Conservation (phyloP, 495 filamentous ascomycete genomes). For the Penicillium malachiteum region DNA sequence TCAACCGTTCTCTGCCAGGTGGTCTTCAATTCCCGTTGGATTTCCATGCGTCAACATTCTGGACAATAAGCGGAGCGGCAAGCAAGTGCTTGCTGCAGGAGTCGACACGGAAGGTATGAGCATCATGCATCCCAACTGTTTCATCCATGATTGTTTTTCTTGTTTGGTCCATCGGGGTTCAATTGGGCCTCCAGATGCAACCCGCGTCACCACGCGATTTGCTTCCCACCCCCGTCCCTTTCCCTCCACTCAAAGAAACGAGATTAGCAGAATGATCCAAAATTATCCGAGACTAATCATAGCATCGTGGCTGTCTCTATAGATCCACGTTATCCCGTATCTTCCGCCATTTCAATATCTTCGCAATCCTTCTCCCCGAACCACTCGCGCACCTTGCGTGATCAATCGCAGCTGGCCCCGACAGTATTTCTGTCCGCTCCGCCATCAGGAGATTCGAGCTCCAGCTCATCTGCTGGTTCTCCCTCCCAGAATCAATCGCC, state of each 20-base stretch:
- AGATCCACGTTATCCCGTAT: conserved; percentile 45
- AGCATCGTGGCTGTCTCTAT: conserved; percentile 13
- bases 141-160: not conserved
- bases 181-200: conserved; percentile 10
- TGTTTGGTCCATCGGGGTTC: not conserved
- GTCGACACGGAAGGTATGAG: conserved; percentile 53
- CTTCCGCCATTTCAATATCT: conserved; percentile 42
- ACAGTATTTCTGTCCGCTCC: conserved; percentile 34
- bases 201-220: conserved; percentile 24
- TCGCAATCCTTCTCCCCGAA: conserved; percentile 35
- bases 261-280: not conserved
- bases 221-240: conserved; percentile 7
- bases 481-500: conserved; percentile 30
- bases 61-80: conserved; percentile 53
- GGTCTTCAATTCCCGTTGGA: conserved; percentile 28
- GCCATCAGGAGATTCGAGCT: conserved; percentile 41
- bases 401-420: conserved; percentile 33
- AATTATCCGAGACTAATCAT: conserved; percentile 10
- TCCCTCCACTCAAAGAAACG: conserved; percentile 11
- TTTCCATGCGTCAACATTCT: conserved; percentile 55
- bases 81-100: conserved; percentile 56
- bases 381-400: conserved; percentile 29
- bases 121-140: conserved; percentile 11
- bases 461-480: conserved; percentile 37
- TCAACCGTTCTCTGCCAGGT: conserved; percentile 32